Percentiles rank a stretch among this genome's conserved stretches.
phyloP scores from a whole-genome alignment of 2,329 filamentous ascomycete genomes.

The Alternaria brassicae region DNA sequence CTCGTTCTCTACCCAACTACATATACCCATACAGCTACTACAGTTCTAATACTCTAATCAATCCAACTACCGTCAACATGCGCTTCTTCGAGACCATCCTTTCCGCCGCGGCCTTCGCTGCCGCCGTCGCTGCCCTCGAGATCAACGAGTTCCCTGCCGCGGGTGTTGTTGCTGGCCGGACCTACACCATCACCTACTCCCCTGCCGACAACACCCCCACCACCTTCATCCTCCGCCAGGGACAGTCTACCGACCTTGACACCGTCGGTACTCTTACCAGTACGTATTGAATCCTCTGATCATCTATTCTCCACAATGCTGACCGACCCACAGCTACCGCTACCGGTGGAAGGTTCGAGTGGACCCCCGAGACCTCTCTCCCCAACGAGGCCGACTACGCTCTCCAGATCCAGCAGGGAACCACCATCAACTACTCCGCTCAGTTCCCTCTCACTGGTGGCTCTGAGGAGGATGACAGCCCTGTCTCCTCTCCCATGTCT shows the following conservation, averaged over 20 bases:
- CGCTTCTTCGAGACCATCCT: constrained; percentile 59
- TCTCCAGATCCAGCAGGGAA: constrained; percentile 64
- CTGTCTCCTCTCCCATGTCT: constrained; percentile 27
- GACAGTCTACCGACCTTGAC: constrained; percentile 57
- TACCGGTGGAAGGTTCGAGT: constrained; percentile 58
- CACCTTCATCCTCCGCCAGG: constrained; percentile 64
- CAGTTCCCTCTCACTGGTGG: constrained; percentile 53
- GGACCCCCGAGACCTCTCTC: constrained; percentile 58
- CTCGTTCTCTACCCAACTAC: constrained; percentile 35
- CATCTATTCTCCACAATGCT: constrained; percentile 12
- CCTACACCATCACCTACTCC: constrained; percentile 59
- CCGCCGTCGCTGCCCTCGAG: constrained; percentile 54
- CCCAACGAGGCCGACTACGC: constrained; percentile 61
- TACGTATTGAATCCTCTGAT: constrained; percentile 37
- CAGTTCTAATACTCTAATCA: constrained; percentile 26
- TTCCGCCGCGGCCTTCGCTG: constrained; percentile 48
- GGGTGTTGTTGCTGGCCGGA: constrained; percentile 58
- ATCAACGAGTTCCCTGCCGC: constrained; percentile 60
- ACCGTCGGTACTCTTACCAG: constrained; percentile 60
- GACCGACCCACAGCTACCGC: constrained; percentile 46
- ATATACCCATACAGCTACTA: constrained; percentile 21
- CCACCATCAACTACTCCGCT: constrained; percentile 63
- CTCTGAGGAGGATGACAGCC: constrained; percentile 28
- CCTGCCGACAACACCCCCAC: constrained; percentile 55
- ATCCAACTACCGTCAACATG: constrained; percentile 53